phyloP scores from a whole-genome alignment of 2,329 filamentous ascomycete genomes.

The Salinomyces thailandicus region DNA sequence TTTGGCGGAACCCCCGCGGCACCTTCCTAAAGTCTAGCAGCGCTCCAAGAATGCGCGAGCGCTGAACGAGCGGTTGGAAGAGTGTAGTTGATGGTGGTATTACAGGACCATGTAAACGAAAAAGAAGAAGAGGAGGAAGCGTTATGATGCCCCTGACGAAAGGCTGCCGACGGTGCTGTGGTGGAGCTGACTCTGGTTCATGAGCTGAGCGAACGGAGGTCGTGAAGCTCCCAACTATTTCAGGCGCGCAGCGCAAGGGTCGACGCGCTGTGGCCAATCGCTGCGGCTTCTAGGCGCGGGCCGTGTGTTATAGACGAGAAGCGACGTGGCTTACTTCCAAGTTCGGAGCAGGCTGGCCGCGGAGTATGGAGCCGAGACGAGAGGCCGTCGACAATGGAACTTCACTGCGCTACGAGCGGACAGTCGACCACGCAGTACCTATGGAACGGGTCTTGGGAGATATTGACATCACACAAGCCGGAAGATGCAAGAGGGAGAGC shows the following conservation, averaged over 20 bases:
- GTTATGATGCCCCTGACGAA: background rate
- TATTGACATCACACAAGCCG: no score
- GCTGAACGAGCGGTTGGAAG: background rate
- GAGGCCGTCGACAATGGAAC: no score
- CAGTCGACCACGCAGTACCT: no score
- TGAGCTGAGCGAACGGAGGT: background rate
- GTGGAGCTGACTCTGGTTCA: background rate
- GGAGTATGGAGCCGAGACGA: no score
- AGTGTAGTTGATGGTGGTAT: background rate
- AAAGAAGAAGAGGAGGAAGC: background rate
- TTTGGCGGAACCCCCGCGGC: background rate
- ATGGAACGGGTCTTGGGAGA: no score
- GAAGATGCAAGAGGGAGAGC: no score
- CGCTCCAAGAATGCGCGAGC: background rate
- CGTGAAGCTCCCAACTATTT: background rate
- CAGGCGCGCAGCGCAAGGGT: background rate
- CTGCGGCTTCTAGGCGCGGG: no score
- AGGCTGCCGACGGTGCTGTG: background rate
- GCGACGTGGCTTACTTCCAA: no score
- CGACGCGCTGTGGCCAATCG: background rate
- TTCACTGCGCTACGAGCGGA: no score
- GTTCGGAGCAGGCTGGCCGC: no score
- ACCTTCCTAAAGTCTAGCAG: background rate
- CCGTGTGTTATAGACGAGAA: no score
- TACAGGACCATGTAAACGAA: background rate